Evolutionary conservation across 805 yeast species (phyloP).

Genomic region (Yamadazyma sp.): DNA sequence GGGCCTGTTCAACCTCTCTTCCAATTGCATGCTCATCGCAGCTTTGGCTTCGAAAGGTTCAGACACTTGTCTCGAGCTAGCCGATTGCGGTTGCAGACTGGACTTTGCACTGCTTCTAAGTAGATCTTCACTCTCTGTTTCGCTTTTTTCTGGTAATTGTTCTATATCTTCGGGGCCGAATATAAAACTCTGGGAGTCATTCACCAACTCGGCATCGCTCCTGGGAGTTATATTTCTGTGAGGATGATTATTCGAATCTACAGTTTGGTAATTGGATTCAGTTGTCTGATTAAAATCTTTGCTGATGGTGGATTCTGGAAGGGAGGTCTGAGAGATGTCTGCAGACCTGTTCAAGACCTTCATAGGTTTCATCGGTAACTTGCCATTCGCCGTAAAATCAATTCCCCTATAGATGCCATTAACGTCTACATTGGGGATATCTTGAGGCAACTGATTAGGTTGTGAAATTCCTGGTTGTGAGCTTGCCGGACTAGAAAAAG

Average conservation of each 20-base stretch:
- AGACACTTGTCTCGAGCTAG: conserved; percentile 18
- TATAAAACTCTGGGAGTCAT: conserved; percentile 20
- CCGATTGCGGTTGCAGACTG: conserved; percentile 1
- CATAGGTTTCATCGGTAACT: conserved; percentile 44
- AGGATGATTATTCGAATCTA: conserved; percentile 8
- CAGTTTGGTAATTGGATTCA: neutral
- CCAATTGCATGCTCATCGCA: conserved; percentile 25
- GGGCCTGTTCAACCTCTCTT: conserved; percentile 19
- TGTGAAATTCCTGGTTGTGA: no score
- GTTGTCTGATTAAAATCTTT: conserved; percentile 7
- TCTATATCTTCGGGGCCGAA: conserved; percentile 12
- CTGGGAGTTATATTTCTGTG: neutral
- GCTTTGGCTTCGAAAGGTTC: conserved; percentile 30
- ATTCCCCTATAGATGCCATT: conserved; percentile 30
- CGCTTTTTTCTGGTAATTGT: conserved; percentile 1
- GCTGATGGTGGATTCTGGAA: conserved; percentile 7
- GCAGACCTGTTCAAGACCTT: conserved; percentile 25
- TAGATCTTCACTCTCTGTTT: neutral
- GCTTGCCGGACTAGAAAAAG: no score
- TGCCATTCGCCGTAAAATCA: conserved; percentile 45
- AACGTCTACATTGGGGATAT: neutral
- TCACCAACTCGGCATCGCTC: conserved; percentile 12
- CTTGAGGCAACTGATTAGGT: no score
- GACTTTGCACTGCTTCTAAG: no score
- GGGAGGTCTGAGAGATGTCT: conserved; percentile 11